These are phyloP conservation scores for Cryphonectria carpinicola DNA, from an alignment of 2,329 filamentous ascomycete genomes.

Conservation along the genomic window DNA sequence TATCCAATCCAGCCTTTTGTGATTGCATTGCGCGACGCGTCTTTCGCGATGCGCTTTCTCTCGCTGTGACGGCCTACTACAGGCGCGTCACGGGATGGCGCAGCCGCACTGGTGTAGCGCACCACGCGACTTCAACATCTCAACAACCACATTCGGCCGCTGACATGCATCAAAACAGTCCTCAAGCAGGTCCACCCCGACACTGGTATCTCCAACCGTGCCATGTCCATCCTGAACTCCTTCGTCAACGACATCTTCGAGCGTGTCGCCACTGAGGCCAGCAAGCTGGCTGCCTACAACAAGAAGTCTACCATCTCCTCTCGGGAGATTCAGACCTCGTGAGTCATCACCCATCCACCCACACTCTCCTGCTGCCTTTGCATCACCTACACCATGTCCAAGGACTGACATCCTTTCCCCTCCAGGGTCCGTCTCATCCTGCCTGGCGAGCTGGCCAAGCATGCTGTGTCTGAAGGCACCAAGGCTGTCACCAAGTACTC, in stretches of 20 bases:
- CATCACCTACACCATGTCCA: too few species aligned
- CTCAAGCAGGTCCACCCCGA: slow-evolving; percentile 99
- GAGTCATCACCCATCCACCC: slow-evolving; percentile 39
- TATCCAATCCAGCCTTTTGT: not conserved
- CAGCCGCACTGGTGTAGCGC: slow-evolving; percentile 1
- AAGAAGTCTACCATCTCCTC: slow-evolving; percentile 99
- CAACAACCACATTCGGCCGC: slow-evolving; percentile 26
- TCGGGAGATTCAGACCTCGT: slow-evolving; percentile 98
- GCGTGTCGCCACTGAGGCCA: slow-evolving; percentile 97
- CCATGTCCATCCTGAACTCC: slow-evolving; percentile 99
- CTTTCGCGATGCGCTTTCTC: slow-evolving; percentile 10
- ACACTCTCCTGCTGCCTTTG: slow-evolving; percentile 51
- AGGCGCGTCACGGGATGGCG: slow-evolving; percentile 6
- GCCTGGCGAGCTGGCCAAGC: slow-evolving; percentile 98
- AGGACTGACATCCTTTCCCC: slow-evolving; percentile 8
- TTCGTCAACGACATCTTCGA: slow-evolving; percentile 99
- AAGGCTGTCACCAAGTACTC: slow-evolving; percentile 99
- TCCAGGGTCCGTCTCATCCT: slow-evolving; percentile 88
- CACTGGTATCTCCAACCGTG: slow-evolving; percentile 99
- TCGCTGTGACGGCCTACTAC: slow-evolving; percentile 19
- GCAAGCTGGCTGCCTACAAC: slow-evolving; percentile 99
- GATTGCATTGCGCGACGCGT: slow-evolving; percentile 29
- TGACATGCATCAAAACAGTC: slow-evolving; percentile 60
- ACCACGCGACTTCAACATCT: slow-evolving; percentile 12
- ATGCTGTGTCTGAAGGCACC: slow-evolving; percentile 98